Percentiles rank a stretch among this genome's conserved stretches.
phyloP scores from a whole-genome alignment of 306 rosid species.

The Cicer pinnatifidum region DNA sequence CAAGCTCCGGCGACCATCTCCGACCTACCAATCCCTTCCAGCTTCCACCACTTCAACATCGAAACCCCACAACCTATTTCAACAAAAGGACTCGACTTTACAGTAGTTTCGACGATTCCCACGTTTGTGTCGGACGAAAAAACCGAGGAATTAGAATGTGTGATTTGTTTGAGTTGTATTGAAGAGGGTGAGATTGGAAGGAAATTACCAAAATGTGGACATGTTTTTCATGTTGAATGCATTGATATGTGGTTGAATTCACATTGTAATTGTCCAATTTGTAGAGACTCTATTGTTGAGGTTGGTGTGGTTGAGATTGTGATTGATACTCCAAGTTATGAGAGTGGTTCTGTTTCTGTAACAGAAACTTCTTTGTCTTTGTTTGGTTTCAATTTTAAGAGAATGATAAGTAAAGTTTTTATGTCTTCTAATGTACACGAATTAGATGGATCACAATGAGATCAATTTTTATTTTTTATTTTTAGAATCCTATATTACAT shows the following conservation, averaged over 20 bases:
- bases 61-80: constrained; percentile 44
- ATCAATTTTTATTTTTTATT: background rate
- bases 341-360: constrained; percentile 39
- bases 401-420: constrained; percentile 70
- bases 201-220: constrained; percentile 70
- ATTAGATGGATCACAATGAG: constrained; percentile 41
- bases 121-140: constrained; percentile 47
- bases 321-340: constrained; percentile 50
- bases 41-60: constrained; percentile 49
- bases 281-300: constrained; percentile 56
- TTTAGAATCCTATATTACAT: background rate
- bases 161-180: constrained; percentile 69
- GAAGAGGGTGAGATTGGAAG: constrained; percentile 75
- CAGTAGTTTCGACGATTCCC: constrained; percentile 63
- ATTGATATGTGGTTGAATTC: constrained; percentile 90
- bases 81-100: constrained; percentile 71
- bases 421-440: constrained; percentile 54
- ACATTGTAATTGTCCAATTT: constrained; percentile 79
- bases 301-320: constrained; percentile 49
- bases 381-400: constrained; percentile 65
- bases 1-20: constrained; percentile 51
- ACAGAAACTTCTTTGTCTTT: constrained; percentile 57
- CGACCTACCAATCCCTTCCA: constrained; percentile 50
- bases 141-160: constrained; percentile 64
- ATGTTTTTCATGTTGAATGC: constrained; percentile 80